Evolutionary conservation across 495 filamentous ascomycete genomes (phyloP).

Genomic region (Penicillium pancosmium): DNA sequence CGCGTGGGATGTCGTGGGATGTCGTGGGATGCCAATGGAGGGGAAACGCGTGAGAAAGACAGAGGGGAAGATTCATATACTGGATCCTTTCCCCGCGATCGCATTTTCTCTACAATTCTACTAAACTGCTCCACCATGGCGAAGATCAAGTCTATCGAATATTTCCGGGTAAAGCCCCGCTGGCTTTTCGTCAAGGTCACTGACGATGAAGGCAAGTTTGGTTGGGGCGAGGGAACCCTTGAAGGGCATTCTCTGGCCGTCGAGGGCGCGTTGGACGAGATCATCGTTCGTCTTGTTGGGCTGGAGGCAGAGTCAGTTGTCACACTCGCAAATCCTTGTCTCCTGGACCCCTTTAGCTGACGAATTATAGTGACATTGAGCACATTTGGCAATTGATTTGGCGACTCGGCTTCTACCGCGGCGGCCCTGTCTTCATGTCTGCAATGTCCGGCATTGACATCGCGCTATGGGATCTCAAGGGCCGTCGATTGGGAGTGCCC

Average conservation of each 20-base stretch:
- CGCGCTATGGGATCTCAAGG: conserved; percentile 81
- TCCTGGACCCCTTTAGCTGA: background rate
- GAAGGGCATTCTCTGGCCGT: conserved; percentile 80
- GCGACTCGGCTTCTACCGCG: conserved; percentile 76
- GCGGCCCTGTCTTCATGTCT: conserved; percentile 84
- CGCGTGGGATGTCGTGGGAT: conserved; percentile 21
- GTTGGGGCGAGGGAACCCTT: conserved; percentile 83
- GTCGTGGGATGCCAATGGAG: background rate
- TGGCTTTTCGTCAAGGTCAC: conserved; percentile 85
- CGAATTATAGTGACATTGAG: conserved; percentile 69
- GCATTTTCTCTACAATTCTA: background rate
- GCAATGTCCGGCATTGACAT: conserved; percentile 81
- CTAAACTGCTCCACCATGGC: conserved; percentile 52
- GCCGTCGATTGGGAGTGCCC: conserved; percentile 62
- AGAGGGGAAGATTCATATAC: background rate
- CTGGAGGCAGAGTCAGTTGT: conserved; percentile 71
- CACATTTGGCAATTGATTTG: conserved; percentile 78
- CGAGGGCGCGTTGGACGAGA: conserved; percentile 76
- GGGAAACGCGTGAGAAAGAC: background rate
- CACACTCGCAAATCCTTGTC: background rate
- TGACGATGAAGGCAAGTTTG: conserved; percentile 62
- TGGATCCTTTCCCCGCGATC: background rate
- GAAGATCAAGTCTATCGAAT: conserved; percentile 72
- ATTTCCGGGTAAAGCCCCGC: conserved; percentile 75
- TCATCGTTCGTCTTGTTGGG: conserved; percentile 65